phyloP scores from a whole-genome alignment of 495 filamentous ascomycete species.

The Penicillium bialowiezense region DNA sequence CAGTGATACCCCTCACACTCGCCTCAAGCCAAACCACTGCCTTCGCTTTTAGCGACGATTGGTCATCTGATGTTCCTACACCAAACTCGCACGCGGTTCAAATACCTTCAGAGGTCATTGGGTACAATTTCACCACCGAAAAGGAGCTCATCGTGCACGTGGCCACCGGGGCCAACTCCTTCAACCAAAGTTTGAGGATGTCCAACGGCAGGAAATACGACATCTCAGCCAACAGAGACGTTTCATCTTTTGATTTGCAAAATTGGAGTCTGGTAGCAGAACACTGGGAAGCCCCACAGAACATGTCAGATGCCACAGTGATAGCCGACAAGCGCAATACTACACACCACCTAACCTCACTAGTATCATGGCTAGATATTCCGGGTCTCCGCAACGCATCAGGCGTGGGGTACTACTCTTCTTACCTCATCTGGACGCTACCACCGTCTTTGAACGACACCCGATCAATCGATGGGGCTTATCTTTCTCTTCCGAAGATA shows the following conservation, averaged over 20 bases:
- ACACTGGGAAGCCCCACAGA: background rate
- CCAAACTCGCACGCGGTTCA: constrained; percentile 3
- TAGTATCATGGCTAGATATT: constrained; percentile 44
- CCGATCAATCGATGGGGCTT: constrained; percentile 13
- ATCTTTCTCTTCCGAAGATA: constrained; percentile 10
- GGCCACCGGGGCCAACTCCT: background rate
- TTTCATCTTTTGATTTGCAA: background rate
- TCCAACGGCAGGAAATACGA: constrained; percentile 22
- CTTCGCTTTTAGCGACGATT: constrained; percentile 28
- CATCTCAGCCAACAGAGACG: background rate
- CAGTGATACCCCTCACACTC: constrained; percentile 29
- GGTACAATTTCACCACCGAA: constrained; percentile 16
- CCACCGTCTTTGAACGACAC: constrained; percentile 2
- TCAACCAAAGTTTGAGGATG: constrained; percentile 10
- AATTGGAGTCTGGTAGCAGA: background rate
- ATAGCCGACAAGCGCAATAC: constrained; percentile 25
- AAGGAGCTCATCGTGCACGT: constrained; percentile 14
- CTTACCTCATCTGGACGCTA: constrained; percentile 33
- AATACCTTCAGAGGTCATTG: constrained; percentile 11
- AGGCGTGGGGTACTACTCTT: background rate
- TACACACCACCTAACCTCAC: constrained; percentile 21
- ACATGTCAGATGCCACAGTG: constrained; percentile 23
- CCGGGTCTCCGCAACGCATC: constrained; percentile 24
- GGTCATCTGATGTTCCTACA: background rate
- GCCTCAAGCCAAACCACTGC: constrained; percentile 34